phyloP scores from a whole-genome alignment of 1,284 basidiomycete genomes.

The Ganoderma lingzhi region DNA sequence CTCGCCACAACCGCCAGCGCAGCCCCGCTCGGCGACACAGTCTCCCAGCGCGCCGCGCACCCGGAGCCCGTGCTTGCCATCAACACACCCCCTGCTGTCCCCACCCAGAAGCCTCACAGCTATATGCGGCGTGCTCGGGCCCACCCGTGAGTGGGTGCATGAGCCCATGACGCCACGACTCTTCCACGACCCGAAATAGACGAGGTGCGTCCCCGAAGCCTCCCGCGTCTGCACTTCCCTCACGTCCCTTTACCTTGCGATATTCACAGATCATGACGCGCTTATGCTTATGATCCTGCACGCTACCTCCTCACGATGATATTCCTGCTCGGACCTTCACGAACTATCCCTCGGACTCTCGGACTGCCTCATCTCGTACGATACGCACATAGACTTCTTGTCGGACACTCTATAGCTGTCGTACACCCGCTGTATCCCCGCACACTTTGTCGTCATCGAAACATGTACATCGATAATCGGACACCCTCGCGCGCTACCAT shows the following conservation, averaged over 20 bases:
- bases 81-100: neutral
- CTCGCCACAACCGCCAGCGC: neutral
- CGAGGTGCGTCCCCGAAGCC: constrained; percentile 2
- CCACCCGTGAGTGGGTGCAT: constrained; percentile 3
- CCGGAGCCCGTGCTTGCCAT: neutral
- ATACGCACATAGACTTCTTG: constrained; percentile 1
- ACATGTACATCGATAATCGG: constrained; percentile 3
- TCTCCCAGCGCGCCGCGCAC: neutral
- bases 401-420: neutral
- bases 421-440: constrained; percentile 5
- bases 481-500: neutral
- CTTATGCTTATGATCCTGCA: constrained; percentile 1
- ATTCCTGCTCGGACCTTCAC: constrained; percentile 9
- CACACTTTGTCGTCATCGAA: neutral
- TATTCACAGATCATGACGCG: neutral
- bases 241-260: neutral
- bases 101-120: constrained; percentile 8
- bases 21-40: neutral
- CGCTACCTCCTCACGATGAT: constrained; percentile 7
- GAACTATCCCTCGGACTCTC: constrained; percentile 2
- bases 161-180: constrained; percentile 8
- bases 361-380: neutral
- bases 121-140: constrained; percentile 7
- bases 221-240: neutral
- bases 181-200: constrained; percentile 9